Percentiles rank a stretch among this genome's conserved stretches.
phyloP scores from a whole-genome alignment of 2,329 filamentous ascomycete species.

The Onygenales sp. region DNA sequence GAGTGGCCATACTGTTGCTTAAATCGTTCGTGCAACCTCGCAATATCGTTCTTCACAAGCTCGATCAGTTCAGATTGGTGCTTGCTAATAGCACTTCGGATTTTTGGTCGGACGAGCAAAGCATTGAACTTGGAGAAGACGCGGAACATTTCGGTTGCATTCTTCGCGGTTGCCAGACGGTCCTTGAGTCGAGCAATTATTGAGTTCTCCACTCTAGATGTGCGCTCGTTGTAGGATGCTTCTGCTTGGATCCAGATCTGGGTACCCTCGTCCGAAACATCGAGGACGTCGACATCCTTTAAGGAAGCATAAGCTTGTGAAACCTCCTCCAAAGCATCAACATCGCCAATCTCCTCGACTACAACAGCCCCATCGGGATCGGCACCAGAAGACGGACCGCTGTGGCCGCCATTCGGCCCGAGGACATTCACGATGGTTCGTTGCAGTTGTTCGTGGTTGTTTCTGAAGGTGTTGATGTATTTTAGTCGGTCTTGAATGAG shows the following conservation, averaged over 20 bases:
- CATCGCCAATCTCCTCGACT: constrained; percentile 90
- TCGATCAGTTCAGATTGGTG: constrained; percentile 98
- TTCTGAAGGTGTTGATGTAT: constrained; percentile 89
- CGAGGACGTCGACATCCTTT: constrained; percentile 88
- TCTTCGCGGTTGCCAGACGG: constrained; percentile 88
- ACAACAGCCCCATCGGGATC: constrained; percentile 56
- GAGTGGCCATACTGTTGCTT: constrained; percentile 99
- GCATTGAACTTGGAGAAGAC: constrained; percentile 99
- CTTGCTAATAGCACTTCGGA: constrained; percentile 92
- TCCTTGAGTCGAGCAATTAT: constrained; percentile 93
- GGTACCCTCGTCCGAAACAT: constrained; percentile 83
- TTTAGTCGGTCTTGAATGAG: constrained; percentile 84
- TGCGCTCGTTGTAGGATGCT: constrained; percentile 93
- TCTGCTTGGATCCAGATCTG: constrained; percentile 89
- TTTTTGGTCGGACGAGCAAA: constrained; percentile 96
- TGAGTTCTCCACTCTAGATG: constrained; percentile 93
- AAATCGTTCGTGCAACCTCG: constrained; percentile 87
- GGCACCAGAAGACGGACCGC: constrained; percentile 35
- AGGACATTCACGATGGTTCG: constrained; percentile 96
- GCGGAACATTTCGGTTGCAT: constrained; percentile 98
- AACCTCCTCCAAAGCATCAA: constrained; percentile 94
- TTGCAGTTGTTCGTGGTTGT: constrained; percentile 96
- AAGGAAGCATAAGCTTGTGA: constrained; percentile 87
- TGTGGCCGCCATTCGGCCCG: constrained; percentile 58
- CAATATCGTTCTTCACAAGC: constrained; percentile 94